phyloP scores from a whole-genome alignment of 2,329 filamentous ascomycete species.

The Keithomyces neogunnii region DNA sequence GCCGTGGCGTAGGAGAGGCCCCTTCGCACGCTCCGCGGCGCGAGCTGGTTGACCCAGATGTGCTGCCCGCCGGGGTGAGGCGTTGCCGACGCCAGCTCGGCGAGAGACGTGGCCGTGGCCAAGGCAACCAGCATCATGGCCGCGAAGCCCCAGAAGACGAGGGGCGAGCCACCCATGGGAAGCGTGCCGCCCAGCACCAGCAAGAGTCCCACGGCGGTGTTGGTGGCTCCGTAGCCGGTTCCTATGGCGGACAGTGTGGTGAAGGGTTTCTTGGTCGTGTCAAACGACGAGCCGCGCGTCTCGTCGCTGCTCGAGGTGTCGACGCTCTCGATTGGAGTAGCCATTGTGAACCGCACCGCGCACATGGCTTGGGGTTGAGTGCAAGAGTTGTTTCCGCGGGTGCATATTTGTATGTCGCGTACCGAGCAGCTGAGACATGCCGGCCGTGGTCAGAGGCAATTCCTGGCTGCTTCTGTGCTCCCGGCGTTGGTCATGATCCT shows the following conservation, averaged over 20 bases:
- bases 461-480: too few relatives aligned
- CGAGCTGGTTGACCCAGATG: conserved; percentile 17
- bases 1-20: conserved; percentile 17
- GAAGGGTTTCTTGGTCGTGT: conserved; percentile 18
- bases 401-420: background rate
- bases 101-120: conserved; percentile 17
- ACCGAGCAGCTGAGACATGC: background rate
- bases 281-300: background rate
- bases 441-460: too few relatives aligned
- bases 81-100: conserved; percentile 19
- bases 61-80: conserved; percentile 21
- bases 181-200: conserved; percentile 14
- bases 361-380: background rate
- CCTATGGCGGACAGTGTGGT: conserved; percentile 18
- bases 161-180: conserved; percentile 14
- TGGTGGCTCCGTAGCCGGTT: conserved; percentile 17
- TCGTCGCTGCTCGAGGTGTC: background rate
- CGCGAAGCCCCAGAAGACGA: conserved; percentile 19
- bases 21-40: conserved; percentile 8
- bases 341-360: background rate
- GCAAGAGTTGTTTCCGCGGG: background rate
- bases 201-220: conserved; percentile 15
- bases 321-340: background rate
- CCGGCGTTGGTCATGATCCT: too few relatives aligned
- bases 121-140: conserved; percentile 16